Conservation (phyloP, 257 asterid species). For the Solanum rostratum region DNA sequence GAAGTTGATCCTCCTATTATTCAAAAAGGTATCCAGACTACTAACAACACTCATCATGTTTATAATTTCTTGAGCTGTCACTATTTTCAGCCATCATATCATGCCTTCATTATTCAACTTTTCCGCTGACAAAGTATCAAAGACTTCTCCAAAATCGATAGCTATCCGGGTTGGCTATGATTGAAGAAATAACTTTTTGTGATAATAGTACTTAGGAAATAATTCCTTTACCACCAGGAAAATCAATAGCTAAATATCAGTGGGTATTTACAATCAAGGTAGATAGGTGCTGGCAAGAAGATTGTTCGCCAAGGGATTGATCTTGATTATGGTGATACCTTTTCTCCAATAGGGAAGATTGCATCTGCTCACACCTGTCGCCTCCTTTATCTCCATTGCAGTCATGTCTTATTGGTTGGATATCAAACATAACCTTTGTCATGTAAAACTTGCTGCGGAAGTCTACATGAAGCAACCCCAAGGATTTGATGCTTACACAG, state of each 20-base stretch:
- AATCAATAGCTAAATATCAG: not conserved
- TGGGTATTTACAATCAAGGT: not conserved
- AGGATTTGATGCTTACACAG: not conserved
- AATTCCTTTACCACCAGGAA: not conserved
- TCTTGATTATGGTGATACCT: not conserved
- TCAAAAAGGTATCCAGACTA: not conserved
- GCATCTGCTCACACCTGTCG: not conserved
- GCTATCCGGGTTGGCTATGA: not conserved
- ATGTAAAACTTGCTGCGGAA: not conserved
- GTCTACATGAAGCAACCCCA: conserved; percentile 1
- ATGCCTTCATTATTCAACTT: not conserved
- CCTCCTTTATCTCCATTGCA: not conserved
- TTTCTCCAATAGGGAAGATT: not conserved
- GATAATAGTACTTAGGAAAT: not conserved
- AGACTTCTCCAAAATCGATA: not conserved
- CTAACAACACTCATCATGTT: not conserved
- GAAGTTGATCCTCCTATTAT: not conserved
- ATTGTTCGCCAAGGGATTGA: not conserved
- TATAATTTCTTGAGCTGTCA: not conserved
- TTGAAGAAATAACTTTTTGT: not conserved
- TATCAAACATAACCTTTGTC: not conserved
- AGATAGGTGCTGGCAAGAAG: not conserved
- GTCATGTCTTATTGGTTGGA: not conserved
- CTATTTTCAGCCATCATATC: not conserved
- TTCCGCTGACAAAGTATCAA: not conserved